Percentiles rank a stretch among this genome's conserved stretches.
phyloP scores from a whole-genome alignment of 371 early-diverging fungal genomes.

The Mucor lusitanicus region DNA sequence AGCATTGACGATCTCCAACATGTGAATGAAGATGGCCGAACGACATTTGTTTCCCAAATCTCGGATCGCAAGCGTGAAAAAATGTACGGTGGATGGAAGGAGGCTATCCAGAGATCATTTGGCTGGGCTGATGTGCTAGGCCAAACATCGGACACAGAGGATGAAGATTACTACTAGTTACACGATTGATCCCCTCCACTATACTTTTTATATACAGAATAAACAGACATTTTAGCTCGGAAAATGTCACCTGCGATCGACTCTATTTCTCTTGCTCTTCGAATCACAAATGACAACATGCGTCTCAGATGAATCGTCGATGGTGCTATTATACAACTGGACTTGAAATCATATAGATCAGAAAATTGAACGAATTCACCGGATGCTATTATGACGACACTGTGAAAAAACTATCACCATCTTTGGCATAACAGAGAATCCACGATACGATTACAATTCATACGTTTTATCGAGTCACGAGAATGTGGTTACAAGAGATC shows the following conservation, averaged over 20 bases:
- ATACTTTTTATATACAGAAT: not conserved
- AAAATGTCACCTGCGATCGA: not conserved
- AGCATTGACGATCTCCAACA: slow-evolving; percentile 32
- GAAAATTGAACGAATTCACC: not conserved
- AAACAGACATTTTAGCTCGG: not conserved
- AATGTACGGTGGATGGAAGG: slow-evolving; percentile 79
- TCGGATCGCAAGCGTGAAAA: slow-evolving; percentile 57
- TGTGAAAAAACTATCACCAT: not conserved
- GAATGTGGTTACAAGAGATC: not conserved
- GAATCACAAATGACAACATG: not conserved
- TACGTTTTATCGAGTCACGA: slow-evolving; percentile 2
- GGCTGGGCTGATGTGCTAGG: slow-evolving; percentile 58
- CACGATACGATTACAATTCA: not conserved
- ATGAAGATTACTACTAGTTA: slow-evolving; percentile 4
- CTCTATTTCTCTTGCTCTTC: not conserved
- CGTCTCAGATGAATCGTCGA: not conserved
- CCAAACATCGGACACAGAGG: not conserved
- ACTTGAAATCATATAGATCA: not conserved
- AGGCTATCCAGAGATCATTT: slow-evolving; percentile 79
- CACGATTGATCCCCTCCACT: not conserved
- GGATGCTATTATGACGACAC: not conserved
- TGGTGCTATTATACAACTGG: not conserved
- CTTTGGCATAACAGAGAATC: not conserved
- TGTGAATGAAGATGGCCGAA: slow-evolving; percentile 39
- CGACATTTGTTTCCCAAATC: slow-evolving; percentile 49